Evolutionary conservation across 139 green algal species (phyloP), one percentile per base, ranked within the genome.

Genomic region (Yamagishiella unicocca): DNA sequence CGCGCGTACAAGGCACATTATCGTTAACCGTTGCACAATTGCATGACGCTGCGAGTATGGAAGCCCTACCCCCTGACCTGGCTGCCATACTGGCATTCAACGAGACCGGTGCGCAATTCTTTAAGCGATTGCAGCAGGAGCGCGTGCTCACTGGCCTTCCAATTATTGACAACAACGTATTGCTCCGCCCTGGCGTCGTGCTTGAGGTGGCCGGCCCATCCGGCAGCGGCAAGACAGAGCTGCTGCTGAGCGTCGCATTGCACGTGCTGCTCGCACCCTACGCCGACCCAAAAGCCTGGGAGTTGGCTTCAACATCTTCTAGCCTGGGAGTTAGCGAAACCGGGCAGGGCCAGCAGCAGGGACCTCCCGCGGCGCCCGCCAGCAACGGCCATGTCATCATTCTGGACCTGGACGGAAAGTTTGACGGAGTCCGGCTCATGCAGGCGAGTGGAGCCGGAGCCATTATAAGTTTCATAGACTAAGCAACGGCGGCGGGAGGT

Each of bases 171-270:
- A 31, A 45, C 24, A 50, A 84, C 29, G 0, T 89, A 25, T 54
- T 25, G 19, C 55, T 89, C 27, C 83, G 83, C 3, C 83, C 70
- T 12, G 83, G 83, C n/a, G 67, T 83, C 7, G 71, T 89, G 37
- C 17, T 89, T 7, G 83, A 89, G 55, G 73, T 77, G 24, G 71
- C 38, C 0, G 83, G 83, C 12, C 71, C 83, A 19, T 42, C 70
- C 12, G 71, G 71, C 71, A 84, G 71, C 38, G 83, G 83, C 31
- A 89, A 89, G 33, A 89, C 71, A 6, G 83, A 89, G 83, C 71
- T 89, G 38, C 53, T 89, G 38, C 53, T 66, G 2, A 66, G 25
- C 58, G 42, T 84, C 21, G 54, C 50, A 6, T 37, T 87, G 40
- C 50, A 72, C 29, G 82, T 81, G 4, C 37, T 87, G 12, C 46